A percentile compares a stretch with the other conserved stretches of the same genome.
phyloP scores from a whole-genome alignment of 306 rosid species.

The Heteromeles arbutifolia region DNA sequence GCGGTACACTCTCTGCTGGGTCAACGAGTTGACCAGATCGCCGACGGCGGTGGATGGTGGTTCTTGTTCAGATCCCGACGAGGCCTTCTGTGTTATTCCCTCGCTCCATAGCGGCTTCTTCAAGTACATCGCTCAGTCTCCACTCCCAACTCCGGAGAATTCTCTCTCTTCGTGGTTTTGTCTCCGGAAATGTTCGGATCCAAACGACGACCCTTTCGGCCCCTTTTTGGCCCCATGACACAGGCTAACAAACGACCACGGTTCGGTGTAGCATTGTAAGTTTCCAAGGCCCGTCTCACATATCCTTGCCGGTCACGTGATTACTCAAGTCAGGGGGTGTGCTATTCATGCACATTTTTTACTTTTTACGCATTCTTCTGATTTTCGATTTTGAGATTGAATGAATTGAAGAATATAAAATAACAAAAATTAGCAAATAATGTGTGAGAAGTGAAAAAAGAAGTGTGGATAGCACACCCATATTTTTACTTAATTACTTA shows the following conservation, averaged over 20 bases:
- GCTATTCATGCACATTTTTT: no score
- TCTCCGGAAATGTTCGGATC: neutral
- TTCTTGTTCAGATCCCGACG: conserved; percentile 27
- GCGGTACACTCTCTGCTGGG: conserved; percentile 56
- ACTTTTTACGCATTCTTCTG: no score
- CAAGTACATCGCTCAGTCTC: conserved; percentile 45
- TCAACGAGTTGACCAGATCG: conserved; percentile 58
- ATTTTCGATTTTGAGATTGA: no score
- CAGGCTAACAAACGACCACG: neutral
- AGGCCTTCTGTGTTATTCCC: conserved; percentile 25
- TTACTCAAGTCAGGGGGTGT: no score
- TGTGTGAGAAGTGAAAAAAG: no score
- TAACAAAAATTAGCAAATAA: fast-evolving
- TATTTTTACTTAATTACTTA: no score
- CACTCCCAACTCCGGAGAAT: neutral
- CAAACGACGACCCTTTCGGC: neutral
- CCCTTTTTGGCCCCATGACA: no score
- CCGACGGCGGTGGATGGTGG: conserved; percentile 22
- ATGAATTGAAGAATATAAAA: no score
- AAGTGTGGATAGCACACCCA: no score
- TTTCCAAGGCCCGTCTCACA: no score
- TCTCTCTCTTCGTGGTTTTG: no score
- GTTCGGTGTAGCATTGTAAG: neutral
- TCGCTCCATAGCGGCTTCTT: conserved; percentile 70
- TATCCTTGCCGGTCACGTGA: no score